phyloP scores from a whole-genome alignment of 768 basidiomycete genomes.

The Ramaria rubella region DNA sequence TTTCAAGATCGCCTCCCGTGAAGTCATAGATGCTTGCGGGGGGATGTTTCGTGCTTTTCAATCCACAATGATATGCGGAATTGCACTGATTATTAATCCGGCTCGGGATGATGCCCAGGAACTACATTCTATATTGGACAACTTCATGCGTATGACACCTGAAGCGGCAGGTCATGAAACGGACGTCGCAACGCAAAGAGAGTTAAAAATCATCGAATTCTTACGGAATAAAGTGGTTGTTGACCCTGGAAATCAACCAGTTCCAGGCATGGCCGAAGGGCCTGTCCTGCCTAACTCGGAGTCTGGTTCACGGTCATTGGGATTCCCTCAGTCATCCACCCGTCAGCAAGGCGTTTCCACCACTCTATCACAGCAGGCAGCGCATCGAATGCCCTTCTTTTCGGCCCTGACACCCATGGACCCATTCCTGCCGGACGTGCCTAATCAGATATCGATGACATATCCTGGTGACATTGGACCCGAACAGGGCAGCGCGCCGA shows the following conservation, averaged over 20 bases:
- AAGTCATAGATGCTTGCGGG: slow-evolving; percentile 62
- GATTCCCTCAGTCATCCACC: neutral
- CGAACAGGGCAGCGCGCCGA: neutral
- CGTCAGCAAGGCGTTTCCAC: neutral
- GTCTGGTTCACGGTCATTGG: neutral
- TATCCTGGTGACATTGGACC: neutral
- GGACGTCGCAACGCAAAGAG: slow-evolving; percentile 77
- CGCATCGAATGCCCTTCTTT: neutral
- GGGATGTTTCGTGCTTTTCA: slow-evolving; percentile 86
- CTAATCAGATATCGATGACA: neutral
- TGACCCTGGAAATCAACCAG: neutral
- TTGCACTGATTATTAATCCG: slow-evolving; percentile 77
- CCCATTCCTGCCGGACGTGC: neutral
- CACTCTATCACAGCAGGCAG: neutral
- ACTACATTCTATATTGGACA: slow-evolving; percentile 77
- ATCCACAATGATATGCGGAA: slow-evolving; percentile 83
- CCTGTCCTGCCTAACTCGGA: neutral
- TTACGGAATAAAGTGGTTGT: slow-evolving; percentile 48
- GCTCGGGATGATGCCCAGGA: slow-evolving; percentile 56
- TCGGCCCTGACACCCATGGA: neutral
- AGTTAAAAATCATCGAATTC: slow-evolving; percentile 81
- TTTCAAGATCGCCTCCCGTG: slow-evolving; percentile 51
- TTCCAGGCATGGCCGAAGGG: neutral
- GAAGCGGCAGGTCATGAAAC: slow-evolving; percentile 47
- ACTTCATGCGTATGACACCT: slow-evolving; percentile 60